phyloP scores from a whole-genome alignment of 768 basidiomycete genomes.

The Plicaturopsis crispa region DNA sequence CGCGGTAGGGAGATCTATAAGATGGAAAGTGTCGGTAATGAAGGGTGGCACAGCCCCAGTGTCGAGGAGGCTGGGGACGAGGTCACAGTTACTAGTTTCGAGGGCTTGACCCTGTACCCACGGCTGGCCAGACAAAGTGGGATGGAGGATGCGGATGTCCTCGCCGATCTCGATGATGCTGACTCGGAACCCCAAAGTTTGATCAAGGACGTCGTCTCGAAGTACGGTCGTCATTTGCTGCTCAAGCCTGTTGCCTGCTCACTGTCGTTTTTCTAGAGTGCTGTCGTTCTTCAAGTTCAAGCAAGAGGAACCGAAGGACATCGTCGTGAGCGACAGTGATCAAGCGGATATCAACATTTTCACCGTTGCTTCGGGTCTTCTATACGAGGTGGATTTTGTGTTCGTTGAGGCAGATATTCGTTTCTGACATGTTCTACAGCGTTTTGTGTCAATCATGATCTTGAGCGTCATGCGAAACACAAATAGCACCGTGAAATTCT shows the following conservation, averaged over 20 bases:
- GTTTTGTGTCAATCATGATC: constrained; percentile 98
- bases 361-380: constrained; percentile 92
- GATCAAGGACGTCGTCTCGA: constrained; percentile 40
- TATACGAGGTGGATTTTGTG: constrained; percentile 72
- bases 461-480: constrained; percentile 93
- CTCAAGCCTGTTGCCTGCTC: constrained; percentile 16
- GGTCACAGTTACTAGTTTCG: constrained; percentile 82
- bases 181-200: constrained; percentile 27
- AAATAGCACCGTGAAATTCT: constrained; percentile 93
- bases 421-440: constrained; percentile 34
- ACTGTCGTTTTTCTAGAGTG: constrained; percentile 27
- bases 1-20: constrained; percentile 73
- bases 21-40: constrained; percentile 81
- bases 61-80: constrained; percentile 64
- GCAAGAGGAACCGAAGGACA: constrained; percentile 17
- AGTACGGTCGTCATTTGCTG: constrained; percentile 29
- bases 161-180: constrained; percentile 37
- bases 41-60: constrained; percentile 78
- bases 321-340: constrained; percentile 13
- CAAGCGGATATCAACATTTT: constrained; percentile 98
- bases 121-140: constrained; percentile 62
- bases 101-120: constrained; percentile 86
- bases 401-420: constrained; percentile 1
- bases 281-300: constrained; percentile 40
- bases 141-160: constrained; percentile 77